Base-by-base conservation (phyloP, 495 filamentous ascomycete species). In the Neurospora tetraspora region DNA sequence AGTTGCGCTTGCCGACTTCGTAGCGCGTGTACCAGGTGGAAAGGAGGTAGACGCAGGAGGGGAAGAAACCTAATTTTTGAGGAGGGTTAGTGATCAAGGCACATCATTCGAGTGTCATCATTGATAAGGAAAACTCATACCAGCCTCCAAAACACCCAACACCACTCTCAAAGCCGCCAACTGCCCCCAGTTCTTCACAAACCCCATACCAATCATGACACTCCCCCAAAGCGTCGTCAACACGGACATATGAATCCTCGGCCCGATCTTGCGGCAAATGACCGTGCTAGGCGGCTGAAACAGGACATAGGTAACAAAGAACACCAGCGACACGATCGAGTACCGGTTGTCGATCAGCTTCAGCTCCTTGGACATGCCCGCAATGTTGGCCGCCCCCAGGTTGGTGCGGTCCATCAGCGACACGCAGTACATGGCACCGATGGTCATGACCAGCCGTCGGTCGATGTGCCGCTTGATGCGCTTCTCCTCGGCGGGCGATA, bases 321-420 rank as follows among this genome's bases (percentile, higher is more conserved):
- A 92, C 75, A 91, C 85, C 38, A 91, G 79, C 16, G 88, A 84
- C 53, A 90, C 80, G 74, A 90, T 84, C 27, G 83, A 86, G 84
- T 91, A 83, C 69, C 79, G 77, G 53, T 79, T 77, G 27, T 82
- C 76, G 14, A 77, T 80, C 39, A 91, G 73, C 5, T 74, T 40
- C 73, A 91, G 76, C 69, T 91, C 89, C n/a, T 79, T 74, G 36
- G 76, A 80, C 88, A 92, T 87, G 70, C 83, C 90, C 38, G 89
- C 90, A 73, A 93, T 86, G 38, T 84, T 84, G 61, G 91, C 91
- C 43, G 84, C 84, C 69, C 86, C 84, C 74, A 92, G 75, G 78
- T 93, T 93, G 7, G 89, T 91, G 4, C 91, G 81, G 78, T 92
- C 91, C 87, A 92, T 90, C 70, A 92, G 77, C 38, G 83, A 87